A percentile compares a stretch with the other conserved stretches of the same genome.
phyloP scores from a whole-genome alignment of 306 rosid species.

The Comarum palustre region DNA sequence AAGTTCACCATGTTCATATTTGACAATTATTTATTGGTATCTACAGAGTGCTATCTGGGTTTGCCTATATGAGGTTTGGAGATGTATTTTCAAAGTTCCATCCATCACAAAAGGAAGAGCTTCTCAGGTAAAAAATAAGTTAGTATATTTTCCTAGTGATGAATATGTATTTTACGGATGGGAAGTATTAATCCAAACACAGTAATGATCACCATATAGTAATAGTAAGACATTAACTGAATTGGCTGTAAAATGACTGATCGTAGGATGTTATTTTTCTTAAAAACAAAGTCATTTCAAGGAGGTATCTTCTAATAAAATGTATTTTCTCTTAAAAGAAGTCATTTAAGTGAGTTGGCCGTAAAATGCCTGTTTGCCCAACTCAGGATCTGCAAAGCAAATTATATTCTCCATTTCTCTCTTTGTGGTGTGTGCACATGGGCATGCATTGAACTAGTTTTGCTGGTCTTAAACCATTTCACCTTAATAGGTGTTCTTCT shows the following conservation, averaged over 20 bases:
- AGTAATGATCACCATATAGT: neutral
- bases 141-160: slow-evolving; percentile 3
- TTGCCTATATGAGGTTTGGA: slow-evolving; percentile 85
- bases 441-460: slow-evolving; percentile 13
- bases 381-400: slow-evolving; percentile 1
- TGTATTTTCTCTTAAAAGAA: neutral
- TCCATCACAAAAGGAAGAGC: slow-evolving; percentile 69
- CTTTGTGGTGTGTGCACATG: neutral
- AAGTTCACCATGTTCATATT: slow-evolving; percentile 30
- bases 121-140: slow-evolving; percentile 55
- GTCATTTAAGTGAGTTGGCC: neutral
- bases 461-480: slow-evolving; percentile 12
- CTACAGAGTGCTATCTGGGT: slow-evolving; percentile 68
- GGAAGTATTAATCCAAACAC: neutral
- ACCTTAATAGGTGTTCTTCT: neutral
- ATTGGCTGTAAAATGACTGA: neutral
- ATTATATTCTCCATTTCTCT: neutral
- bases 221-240: neutral
- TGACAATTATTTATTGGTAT: slow-evolving; percentile 31
- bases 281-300: neutral
- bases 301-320: neutral
- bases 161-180: neutral
- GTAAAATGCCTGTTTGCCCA: neutral
- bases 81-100: slow-evolving; percentile 85
- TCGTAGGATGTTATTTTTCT: neutral